Evolutionary conservation across 345 rosid species (phyloP), one percentile per base, ranked within the genome.

Genomic region (Lepidium aucheri): DNA sequence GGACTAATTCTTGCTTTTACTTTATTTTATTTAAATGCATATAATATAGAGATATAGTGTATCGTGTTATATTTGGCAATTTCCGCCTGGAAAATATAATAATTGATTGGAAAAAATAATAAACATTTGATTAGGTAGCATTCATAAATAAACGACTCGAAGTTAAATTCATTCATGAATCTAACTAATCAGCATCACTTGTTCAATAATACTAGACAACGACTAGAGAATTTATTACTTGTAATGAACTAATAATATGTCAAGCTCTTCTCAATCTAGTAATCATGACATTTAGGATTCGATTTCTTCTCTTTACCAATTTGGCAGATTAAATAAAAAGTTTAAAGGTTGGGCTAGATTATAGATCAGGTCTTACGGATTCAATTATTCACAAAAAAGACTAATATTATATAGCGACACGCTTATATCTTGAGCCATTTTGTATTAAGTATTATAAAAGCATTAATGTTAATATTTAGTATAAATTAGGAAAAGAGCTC

Each of bases 121-220:
- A 15, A 16, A 32, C 53, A 33, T 32, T 43, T 22, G 45, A 45
- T 55, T 67, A 46, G 57, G 49, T 55, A 46, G 47, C 39, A 38
- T 49, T 59, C 47, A 45, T 56, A 55, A 44, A 57, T 35, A 46
- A 28, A 67, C 70, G 70, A 56, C 30, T 46, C 35, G 11, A 42
- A 60, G 45, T 56, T 15, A 56, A 35, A 43, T 47, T 12, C 63
- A 46, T 56, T 14, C 59, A 68, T 60, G 44, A 60, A 69, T 59
- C 67, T 69, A 32, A 60, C 20, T 69, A 32, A 60, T 41, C 67
- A n/a, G 42, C 42, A 12, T 69, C 46, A 28, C 64, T 57, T 22
- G 15, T 44, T 55, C 0, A 46, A 45, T 54, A 38, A 38, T 38
- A 28, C 39, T 38, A 58, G 6, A 59, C 33, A 57, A 14, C 56